A percentile compares a stretch with the other conserved stretches of the same genome.
Evolutionary conservation across 2,329 filamentous ascomycete genomes (phyloP).

Genomic region (Bipolaris oryzae): DNA sequence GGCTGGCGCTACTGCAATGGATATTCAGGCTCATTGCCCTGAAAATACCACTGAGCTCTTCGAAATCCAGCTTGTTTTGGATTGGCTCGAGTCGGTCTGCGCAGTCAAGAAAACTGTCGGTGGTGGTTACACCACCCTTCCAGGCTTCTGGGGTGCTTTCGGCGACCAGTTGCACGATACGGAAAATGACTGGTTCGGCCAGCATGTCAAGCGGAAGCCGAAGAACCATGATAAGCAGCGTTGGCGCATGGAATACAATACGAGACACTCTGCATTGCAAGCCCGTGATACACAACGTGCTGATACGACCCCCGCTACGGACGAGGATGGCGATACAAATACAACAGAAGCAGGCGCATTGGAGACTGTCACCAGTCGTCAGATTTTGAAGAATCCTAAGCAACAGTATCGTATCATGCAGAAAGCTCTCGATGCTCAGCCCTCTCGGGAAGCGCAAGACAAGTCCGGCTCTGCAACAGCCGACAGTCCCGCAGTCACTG

Average conservation of each 20-base stretch:
- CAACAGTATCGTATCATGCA: conserved; percentile 30
- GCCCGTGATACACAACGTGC: background rate
- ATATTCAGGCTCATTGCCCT: conserved; percentile 55
- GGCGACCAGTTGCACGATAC: conserved; percentile 37
- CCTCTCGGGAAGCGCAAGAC: background rate
- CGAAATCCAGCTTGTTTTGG: conserved; percentile 41
- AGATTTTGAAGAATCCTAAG: conserved; percentile 27
- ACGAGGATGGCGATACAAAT: conserved; percentile 1
- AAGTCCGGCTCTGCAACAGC: background rate
- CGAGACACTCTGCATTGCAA: conserved; percentile 24
- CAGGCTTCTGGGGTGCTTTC: conserved; percentile 42
- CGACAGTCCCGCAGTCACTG: background rate
- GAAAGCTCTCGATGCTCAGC: conserved; percentile 9
- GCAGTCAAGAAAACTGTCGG: conserved; percentile 29
- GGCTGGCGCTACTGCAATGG: conserved; percentile 61
- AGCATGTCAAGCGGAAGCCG: conserved; percentile 36
- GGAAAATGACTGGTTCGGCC: conserved; percentile 40
- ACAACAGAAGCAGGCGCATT: background rate
- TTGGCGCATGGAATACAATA: conserved; percentile 33
- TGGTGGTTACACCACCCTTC: conserved; percentile 30
- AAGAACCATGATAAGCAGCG: conserved; percentile 27
- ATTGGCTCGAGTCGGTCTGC: conserved; percentile 36
- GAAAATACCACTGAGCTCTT: conserved; percentile 38
- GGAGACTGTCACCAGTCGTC: conserved; percentile 9
- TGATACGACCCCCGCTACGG: background rate